Base-by-base conservation (phyloP, 2,329 filamentous ascomycete genomes). In the Dactylellina sp. region DNA sequence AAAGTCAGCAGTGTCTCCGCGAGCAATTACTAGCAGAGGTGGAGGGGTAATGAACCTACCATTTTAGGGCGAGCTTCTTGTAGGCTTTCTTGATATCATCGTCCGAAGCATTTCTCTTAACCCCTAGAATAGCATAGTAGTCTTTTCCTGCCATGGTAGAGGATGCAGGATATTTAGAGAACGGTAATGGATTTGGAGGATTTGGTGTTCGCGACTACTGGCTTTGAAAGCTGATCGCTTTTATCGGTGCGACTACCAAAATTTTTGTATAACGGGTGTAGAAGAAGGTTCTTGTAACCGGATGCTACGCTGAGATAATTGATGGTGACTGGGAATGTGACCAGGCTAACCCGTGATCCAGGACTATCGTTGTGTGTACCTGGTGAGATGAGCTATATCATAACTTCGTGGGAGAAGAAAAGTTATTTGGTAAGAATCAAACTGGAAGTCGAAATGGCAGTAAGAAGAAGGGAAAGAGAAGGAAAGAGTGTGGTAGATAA, bases 51-150 rank as follows among this genome's bases (percentile, higher is more conserved):
- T 32, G 6, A 22, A 16, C 63, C 28, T 75, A 75, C 71, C 71
- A 75, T 75, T 75, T 85, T 78, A 99, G 93, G 65, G 95, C 95
- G 79, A 97, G 86, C 82, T 95, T 97, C 77, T 94, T 89, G 84
- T 99, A 99, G 1, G 94, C 95, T 84, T 93, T 95, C 86, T 99
- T 99, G 84, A 99, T 95, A 61, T 95, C 88, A 70, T 85, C 85
- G n/a, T 96, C 92, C 44, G 87, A 87, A 46, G 93, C 93, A 75
- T 93, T 90, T 85, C 97, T 98, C 66, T 90, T 84, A 7, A 99
- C 84, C 5, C 89, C 91, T 63, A 99, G 88, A 78, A 98, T 97
- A 87, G 97, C 97, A 85, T 99, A 99, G 84, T 97, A 98, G 80
- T 99, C 95, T 83, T 99, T 99, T 75, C 95, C 87, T n/a, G n/a